These are phyloP conservation scores for Coemansia aciculifera DNA, from an alignment of 192 early-diverging fungal species.

Conservation along the genomic window DNA sequence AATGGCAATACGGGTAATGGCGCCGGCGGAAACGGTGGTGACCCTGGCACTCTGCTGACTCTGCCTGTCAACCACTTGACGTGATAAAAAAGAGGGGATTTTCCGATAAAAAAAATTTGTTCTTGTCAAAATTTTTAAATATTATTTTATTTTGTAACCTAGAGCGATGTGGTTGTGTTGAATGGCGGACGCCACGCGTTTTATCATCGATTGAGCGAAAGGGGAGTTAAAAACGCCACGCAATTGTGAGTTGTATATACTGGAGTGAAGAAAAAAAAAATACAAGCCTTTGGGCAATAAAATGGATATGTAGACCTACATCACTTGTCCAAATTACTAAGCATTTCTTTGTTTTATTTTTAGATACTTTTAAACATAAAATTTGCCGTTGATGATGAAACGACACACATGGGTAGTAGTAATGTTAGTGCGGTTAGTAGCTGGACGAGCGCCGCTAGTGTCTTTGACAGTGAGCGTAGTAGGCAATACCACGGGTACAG, in stretches of 20 bases:
- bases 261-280: too few relatives aligned
- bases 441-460: conserved; percentile 33
- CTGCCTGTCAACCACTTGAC: conserved; percentile 1
- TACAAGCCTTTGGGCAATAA: neutral
- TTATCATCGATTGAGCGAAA: neutral
- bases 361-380: neutral
- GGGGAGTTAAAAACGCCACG: neutral
- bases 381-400: neutral
- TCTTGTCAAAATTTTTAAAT: neutral
- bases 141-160: neutral
- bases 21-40: neutral
- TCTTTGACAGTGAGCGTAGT: conserved; percentile 41
- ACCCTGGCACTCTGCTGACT: conserved; percentile 1
- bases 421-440: neutral
- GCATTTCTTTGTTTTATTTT: neutral
- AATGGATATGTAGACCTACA: neutral
- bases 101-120: neutral
- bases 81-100: neutral
- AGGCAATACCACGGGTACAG: conserved; percentile 15
- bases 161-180: neutral
- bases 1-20: neutral
- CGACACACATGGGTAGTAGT: neutral
- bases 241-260: neutral
- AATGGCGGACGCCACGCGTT: neutral
- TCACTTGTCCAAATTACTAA: neutral